Base-by-base conservation (phyloP, 257 asterid species). In the Galeopsis tetrahit region DNA sequence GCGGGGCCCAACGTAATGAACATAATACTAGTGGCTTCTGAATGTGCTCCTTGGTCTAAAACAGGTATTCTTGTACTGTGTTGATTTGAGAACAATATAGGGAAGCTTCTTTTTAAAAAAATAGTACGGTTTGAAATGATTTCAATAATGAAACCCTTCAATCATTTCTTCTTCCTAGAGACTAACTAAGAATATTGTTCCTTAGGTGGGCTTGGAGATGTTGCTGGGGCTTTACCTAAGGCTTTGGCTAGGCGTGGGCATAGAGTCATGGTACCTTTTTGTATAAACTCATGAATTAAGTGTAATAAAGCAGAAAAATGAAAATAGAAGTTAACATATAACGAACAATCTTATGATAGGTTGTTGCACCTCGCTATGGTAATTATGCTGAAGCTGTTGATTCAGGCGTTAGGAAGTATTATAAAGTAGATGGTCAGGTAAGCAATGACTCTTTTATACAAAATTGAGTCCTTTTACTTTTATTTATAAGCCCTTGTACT, bases 211-310 rank as follows among this genome's bases (percentile, higher is more conserved):
- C 97, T 95, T 75, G 99, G 98, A 66, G 99, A 95, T 90, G 99
- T 95, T 85, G 97, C 97, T 71, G 99, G 99, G 71, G 97, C 99
- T 64, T 82, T 95, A 79, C 99, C 99, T 11, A 95, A 95, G 85
- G 99, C 98, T 76, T 95, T 95, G 86, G 96, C 99, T 70, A 86
- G 93, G 77, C 96, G 99, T 72, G 99, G 99, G 59, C 99, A 95
- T 79, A 89, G 99, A 78, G 98, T 95, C 84, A 95, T 95, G 99
- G 99, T 95, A 83, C 85, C 51, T 69, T 65, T 61, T 77, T 9
- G n/a, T 60, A 46, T 35, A 39, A 57, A 7, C 53, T 46, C 6
- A 7, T 34, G 21, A 6, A 39, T 35, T 42, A 34, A 13, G 33
- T 57, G 8, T 36, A 21, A 17, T 53, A 21, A 17, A 15, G 51